Conservation (phyloP, 2,329 filamentous ascomycete genomes). For the Claviceps cyperi region DNA sequence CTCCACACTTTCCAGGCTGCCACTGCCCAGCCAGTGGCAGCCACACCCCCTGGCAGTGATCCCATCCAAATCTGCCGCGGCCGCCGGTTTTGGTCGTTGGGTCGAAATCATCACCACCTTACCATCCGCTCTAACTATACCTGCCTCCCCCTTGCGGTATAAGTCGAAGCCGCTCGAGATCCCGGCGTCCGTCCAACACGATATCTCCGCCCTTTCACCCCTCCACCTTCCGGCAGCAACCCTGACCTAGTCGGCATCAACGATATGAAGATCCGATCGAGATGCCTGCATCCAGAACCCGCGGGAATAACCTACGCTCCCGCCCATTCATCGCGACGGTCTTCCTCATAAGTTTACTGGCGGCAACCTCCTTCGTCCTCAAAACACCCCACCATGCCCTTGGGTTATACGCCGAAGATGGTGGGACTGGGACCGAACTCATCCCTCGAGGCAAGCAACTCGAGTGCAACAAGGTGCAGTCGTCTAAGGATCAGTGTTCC, state of each 20-base stretch:
- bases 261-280: slow-evolving; percentile 9
- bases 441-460: slow-evolving; percentile 17
- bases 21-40: too few relatives aligned
- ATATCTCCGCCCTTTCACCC: background rate
- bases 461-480: slow-evolving; percentile 68
- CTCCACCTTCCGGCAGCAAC: background rate
- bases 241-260: slow-evolving; percentile 1
- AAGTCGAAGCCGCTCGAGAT: background rate
- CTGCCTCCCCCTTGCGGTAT: background rate
- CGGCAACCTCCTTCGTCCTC: slow-evolving; percentile 28
- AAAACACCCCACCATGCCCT: slow-evolving; percentile 4
- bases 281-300: slow-evolving; percentile 8
- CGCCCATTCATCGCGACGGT: slow-evolving; percentile 36
- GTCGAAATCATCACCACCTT: background rate
- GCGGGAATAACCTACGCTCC: slow-evolving; percentile 25
- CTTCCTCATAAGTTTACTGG: slow-evolving; percentile 30
- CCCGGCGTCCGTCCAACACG: background rate
- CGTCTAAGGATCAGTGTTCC: slow-evolving; percentile 66
- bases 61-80: background rate
- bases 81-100: background rate
- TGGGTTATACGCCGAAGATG: background rate
- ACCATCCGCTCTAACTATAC: background rate
- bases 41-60: too few relatives aligned
- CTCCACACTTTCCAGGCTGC: too few relatives aligned
- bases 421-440: slow-evolving; percentile 4